Conservation (phyloP, 345 rosid genomes). For the Excoecaria agallocha region DNA sequence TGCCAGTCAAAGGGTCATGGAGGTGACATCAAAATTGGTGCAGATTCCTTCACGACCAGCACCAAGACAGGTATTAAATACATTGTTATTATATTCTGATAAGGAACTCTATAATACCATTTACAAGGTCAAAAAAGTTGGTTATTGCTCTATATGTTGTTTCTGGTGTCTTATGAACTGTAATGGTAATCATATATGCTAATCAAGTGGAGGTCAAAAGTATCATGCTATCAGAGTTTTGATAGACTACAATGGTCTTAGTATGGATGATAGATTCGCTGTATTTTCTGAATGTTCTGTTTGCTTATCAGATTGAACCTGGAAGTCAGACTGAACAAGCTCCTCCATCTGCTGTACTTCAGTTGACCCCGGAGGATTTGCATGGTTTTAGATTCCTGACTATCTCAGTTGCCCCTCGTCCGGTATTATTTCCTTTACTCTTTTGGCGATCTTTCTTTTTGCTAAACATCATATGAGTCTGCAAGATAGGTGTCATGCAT, state of each 20-base stretch:
- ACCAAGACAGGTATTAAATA: slow-evolving; percentile 73
- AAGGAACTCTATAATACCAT: neutral
- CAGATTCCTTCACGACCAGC: slow-evolving; percentile 93
- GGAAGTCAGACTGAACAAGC: slow-evolving; percentile 99
- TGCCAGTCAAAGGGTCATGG: slow-evolving; percentile 55
- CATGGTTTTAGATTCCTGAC: slow-evolving; percentile 82
- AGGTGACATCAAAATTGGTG: slow-evolving; percentile 93
- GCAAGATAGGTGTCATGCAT: no score
- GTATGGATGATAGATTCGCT: slow-evolving; percentile 16
- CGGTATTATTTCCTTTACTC: slow-evolving; percentile 46
- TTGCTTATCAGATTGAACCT: slow-evolving; percentile 72
- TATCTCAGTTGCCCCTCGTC: slow-evolving; percentile 93
- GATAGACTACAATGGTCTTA: neutral
- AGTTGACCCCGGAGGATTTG: slow-evolving; percentile 76
- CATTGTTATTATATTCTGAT: neutral
- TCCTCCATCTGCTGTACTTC: slow-evolving; percentile 86
- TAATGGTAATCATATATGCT: neutral
- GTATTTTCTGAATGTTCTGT: slow-evolving; percentile 15
- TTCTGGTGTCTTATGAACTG: slow-evolving; percentile 5
- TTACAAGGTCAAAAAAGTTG: neutral
- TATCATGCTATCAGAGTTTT: slow-evolving; percentile 10
- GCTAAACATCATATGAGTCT: slow-evolving; percentile 18
- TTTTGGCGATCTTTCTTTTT: slow-evolving; percentile 11
- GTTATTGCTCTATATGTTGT: neutral
- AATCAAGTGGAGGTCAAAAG: slow-evolving; percentile 1